These are phyloP conservation scores for Russula vinacea DNA, from an alignment of 768 basidiomycete species.

Conservation along the genomic window DNA sequence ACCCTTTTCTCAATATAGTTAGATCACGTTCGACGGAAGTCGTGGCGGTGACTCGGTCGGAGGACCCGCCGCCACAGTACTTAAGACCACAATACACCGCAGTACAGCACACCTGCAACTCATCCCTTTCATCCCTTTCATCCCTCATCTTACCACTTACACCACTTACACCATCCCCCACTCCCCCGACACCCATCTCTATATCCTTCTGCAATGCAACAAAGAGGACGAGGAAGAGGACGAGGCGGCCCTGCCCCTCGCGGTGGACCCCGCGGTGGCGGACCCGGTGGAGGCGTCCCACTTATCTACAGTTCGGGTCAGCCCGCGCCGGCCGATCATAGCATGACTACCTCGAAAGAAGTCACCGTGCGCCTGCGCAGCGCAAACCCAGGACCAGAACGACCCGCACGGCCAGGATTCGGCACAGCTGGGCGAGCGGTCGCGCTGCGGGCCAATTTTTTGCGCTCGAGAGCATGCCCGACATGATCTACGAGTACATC, in stretches of 20 bases:
- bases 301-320: slow-evolving; percentile 27
- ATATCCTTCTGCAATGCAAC: slow-evolving; percentile 12
- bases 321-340: slow-evolving; percentile 33
- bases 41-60: too few species aligned
- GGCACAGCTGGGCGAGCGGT: slow-evolving; percentile 39
- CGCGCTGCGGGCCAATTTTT: slow-evolving; percentile 61
- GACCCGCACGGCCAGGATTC: slow-evolving; percentile 28
- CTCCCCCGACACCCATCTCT: not conserved
- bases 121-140: not conserved
- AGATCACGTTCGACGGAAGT: too few species aligned
- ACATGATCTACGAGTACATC: slow-evolving; percentile 53
- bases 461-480: slow-evolving; percentile 49
- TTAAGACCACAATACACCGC: not conserved
- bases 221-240: slow-evolving; percentile 27
- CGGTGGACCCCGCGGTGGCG: slow-evolving; percentile 19
- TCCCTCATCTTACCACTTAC: not conserved
- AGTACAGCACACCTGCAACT: not conserved
- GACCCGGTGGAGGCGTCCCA: slow-evolving; percentile 21
- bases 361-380: slow-evolving; percentile 36
- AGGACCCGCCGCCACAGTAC: not conserved
- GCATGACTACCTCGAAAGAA: slow-evolving; percentile 27
- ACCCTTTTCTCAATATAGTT: not conserved
- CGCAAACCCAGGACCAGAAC: slow-evolving; percentile 15
- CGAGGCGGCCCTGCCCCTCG: slow-evolving; percentile 10
- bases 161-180: not conserved